Evolutionary conservation across 2,329 filamentous ascomycete species (phyloP).

Genomic region (Colletotrichum spinosum): DNA sequence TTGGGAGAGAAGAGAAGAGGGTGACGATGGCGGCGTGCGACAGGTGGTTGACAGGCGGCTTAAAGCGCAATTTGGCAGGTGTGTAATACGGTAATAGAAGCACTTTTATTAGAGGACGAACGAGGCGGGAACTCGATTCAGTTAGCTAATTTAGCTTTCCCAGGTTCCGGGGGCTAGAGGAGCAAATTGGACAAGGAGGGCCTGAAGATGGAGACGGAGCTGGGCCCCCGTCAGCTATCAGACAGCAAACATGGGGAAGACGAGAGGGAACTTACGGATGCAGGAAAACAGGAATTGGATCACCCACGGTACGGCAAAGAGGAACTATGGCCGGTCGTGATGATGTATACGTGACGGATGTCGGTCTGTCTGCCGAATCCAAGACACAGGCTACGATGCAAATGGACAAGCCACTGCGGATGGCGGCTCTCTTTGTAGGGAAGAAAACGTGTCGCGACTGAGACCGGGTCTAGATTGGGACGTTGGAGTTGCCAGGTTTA

Average conservation of each 20-base stretch:
- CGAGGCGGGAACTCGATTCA: conserved; percentile 25
- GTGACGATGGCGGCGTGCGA: conserved; percentile 34
- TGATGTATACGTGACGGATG: neutral
- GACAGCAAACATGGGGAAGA: conserved; percentile 28
- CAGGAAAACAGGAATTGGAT: conserved; percentile 3
- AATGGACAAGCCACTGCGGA: neutral
- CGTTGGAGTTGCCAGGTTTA: neutral
- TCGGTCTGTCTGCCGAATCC: neutral
- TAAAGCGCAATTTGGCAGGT: conserved; percentile 10
- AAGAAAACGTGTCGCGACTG: conserved; percentile 20
- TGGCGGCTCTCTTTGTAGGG: neutral
- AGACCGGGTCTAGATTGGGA: conserved; percentile 19
- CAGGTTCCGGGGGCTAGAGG: conserved; percentile 22
- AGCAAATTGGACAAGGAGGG: conserved; percentile 30
- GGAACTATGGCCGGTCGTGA: neutral
- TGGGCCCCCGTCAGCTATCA: conserved; percentile 26
- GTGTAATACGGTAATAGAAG: conserved; percentile 36
- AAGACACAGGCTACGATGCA: neutral
- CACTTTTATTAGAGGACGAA: conserved; percentile 36
- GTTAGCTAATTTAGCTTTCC: conserved; percentile 35
- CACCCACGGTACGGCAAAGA: too few species aligned
- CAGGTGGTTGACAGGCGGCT: neutral
- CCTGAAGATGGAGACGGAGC: conserved; percentile 13
- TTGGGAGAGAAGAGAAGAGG: conserved; percentile 18
- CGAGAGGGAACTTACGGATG: conserved; percentile 9